Evolutionary conservation across 306 rosid species (phyloP).

Genomic region (Oemleria cerasiformis): DNA sequence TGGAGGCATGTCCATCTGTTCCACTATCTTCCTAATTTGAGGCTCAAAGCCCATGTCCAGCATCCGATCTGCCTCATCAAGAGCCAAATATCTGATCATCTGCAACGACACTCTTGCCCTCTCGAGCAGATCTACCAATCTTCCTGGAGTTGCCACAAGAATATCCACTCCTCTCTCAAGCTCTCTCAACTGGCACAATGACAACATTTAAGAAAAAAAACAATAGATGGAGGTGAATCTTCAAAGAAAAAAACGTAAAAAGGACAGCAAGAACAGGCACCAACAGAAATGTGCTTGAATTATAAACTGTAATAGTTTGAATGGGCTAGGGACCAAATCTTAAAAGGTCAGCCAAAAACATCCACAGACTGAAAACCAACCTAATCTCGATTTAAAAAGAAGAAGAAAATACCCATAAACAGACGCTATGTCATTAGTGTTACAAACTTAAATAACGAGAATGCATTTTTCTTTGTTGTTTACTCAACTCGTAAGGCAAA

Average conservation of each 20-base stretch:
- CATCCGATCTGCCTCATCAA: slow-evolving; percentile 94
- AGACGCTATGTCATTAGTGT: no score
- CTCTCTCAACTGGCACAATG: slow-evolving; percentile 55
- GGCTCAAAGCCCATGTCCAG: slow-evolving; percentile 98
- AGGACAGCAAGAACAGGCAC: not conserved
- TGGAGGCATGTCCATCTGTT: slow-evolving; percentile 91
- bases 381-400: no score
- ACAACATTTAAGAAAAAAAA: not conserved
- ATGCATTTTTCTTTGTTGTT: no score
- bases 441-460: no score
- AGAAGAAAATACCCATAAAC: not conserved
- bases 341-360: slow-evolving; percentile 7
- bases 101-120: slow-evolving; percentile 75
- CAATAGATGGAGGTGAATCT: slow-evolving; percentile 12
- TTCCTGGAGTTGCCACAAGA: slow-evolving; percentile 90
- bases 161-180: slow-evolving; percentile 91
- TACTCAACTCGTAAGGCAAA: no score
- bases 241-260: not conserved
- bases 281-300: not conserved
- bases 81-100: slow-evolving; percentile 71
- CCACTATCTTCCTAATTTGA: slow-evolving; percentile 81
- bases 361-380: not conserved
- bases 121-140: slow-evolving; percentile 86
- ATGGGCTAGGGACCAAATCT: not conserved
- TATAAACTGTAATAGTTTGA: not conserved